phyloP scores from a whole-genome alignment of 148 eudicot genomes.

The Vaccinium vitisidaea region DNA sequence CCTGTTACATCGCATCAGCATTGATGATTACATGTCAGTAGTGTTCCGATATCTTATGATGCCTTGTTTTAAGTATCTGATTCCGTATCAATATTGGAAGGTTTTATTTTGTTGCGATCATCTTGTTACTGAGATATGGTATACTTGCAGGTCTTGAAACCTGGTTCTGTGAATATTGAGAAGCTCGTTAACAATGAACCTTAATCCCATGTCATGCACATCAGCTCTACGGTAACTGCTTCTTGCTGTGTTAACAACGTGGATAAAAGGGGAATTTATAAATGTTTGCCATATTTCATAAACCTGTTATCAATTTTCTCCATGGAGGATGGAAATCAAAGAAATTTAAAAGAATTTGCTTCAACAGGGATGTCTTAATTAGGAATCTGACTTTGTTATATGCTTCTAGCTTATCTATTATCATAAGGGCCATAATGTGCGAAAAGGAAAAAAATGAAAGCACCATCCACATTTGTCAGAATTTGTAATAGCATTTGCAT shows the following conservation, averaged over 20 bases:
- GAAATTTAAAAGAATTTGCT: not conserved
- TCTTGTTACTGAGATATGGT: not conserved
- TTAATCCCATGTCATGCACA: conserved; percentile 98
- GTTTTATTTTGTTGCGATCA: not conserved
- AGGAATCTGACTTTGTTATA: no score
- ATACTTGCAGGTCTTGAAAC: conserved; percentile 67
- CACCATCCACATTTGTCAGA: not conserved
- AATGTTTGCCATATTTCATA: not conserved
- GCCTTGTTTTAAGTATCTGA: not conserved
- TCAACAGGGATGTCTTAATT: not conserved
- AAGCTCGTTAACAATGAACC: conserved; percentile 90
- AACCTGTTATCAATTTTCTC: not conserved
- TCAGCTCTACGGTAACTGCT: conserved; percentile 89
- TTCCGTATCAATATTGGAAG: not conserved
- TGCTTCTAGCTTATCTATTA: no score
- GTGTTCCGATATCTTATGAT: not conserved
- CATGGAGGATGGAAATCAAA: not conserved
- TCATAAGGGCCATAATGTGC: no score
- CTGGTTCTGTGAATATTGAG: conserved; percentile 94
- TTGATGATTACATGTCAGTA: not conserved
- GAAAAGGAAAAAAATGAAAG: not conserved
- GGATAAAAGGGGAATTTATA: not conserved
- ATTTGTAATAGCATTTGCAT: conserved; percentile 35
- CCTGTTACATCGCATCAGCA: not conserved
- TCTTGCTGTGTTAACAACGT: not conserved